Conservation (phyloP, 2,329 filamentous ascomycete genomes). For the Fusarium penzigii region DNA sequence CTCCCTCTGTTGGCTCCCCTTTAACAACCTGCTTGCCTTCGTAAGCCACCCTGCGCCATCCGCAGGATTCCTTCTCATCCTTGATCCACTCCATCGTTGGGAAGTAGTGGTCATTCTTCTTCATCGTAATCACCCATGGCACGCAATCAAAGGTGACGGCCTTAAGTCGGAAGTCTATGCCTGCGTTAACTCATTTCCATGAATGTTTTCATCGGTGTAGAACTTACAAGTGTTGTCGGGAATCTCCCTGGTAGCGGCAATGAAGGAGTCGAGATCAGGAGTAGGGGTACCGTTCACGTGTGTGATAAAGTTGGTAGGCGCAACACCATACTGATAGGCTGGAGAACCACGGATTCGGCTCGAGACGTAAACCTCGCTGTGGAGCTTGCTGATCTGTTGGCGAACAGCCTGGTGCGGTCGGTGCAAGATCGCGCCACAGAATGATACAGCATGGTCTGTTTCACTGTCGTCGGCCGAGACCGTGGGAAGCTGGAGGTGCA, state of each 20-base stretch:
- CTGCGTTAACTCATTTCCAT: conserved; percentile 14
- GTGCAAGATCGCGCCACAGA: conserved; percentile 93
- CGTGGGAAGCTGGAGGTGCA: conserved; percentile 76
- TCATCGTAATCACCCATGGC: conserved; percentile 99
- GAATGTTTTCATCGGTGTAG: neutral
- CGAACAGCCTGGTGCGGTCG: conserved; percentile 93
- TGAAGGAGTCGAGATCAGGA: conserved; percentile 77
- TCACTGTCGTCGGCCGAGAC: conserved; percentile 88
- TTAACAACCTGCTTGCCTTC: conserved; percentile 54
- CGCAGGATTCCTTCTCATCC: conserved; percentile 57
- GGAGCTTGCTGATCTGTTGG: conserved; percentile 95
- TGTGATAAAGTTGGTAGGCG: conserved; percentile 96
- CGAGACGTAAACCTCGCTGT: conserved; percentile 95
- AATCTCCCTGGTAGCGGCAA: conserved; percentile 80
- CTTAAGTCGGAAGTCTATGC: conserved; percentile 85
- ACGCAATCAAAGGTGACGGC: conserved; percentile 99
- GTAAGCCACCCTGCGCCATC: conserved; percentile 65
- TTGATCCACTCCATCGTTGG: conserved; percentile 71
- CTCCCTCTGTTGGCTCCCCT: conserved; percentile 56
- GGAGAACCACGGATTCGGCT: conserved; percentile 82
- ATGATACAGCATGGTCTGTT: conserved; percentile 87
- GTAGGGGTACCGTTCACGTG: conserved; percentile 90
- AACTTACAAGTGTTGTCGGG: conserved; percentile 86
- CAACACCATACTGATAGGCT: conserved; percentile 85
- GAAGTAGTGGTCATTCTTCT: conserved; percentile 98